Evolutionary conservation across 1,284 basidiomycete species (phyloP), one percentile per base, ranked within the genome.

Genomic region (Thecaphora frezii): DNA sequence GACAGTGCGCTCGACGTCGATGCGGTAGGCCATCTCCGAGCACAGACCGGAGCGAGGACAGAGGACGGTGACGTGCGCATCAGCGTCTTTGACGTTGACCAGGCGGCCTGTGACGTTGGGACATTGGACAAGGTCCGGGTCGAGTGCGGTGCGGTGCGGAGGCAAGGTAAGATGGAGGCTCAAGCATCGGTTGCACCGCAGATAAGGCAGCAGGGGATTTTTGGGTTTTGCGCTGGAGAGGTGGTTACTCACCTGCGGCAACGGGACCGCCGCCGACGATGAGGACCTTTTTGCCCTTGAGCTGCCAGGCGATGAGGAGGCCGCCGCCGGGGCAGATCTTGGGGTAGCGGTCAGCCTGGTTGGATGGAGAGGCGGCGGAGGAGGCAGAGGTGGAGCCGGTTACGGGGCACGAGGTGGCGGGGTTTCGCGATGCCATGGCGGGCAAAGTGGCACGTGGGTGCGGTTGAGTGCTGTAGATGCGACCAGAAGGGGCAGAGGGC

Each of bases 261-360:
- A 94, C 88, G 62, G 88, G 86, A 42, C 91, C 92, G n/a, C 91
- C 91, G 50, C 94, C 90, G 61, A 94, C 85, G 70, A 93, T 85
- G 69, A 96, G 86, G 21, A 93, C 90, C 43, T 83, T 83, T 75
- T 88, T 90, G 65, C 84, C 82, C 66, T 88, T 89, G 78, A 94
- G 86, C 79, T 91, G 88, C 86, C 90, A 91, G 25, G 94, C 93
- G 57, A 92, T 81, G 42, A 91, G 82, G 46, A 97, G 84, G 8
- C 91, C 90, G 7, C 86, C 87, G 28, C 87, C 86, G 1, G 80
- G 79, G 28, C 73, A 63, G 47, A 81, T 66, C 33, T 37, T 59
- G 36, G 69, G 73, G 60, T 71, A 74, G 19, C 55, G 54, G 43
- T 64, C 51, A 22, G 50, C 64, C 33, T 58, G 52, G 23, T 53